phyloP scores from a whole-genome alignment of 2,329 filamentous ascomycete genomes.

The Monilinia vaccinii-corymbosi region DNA sequence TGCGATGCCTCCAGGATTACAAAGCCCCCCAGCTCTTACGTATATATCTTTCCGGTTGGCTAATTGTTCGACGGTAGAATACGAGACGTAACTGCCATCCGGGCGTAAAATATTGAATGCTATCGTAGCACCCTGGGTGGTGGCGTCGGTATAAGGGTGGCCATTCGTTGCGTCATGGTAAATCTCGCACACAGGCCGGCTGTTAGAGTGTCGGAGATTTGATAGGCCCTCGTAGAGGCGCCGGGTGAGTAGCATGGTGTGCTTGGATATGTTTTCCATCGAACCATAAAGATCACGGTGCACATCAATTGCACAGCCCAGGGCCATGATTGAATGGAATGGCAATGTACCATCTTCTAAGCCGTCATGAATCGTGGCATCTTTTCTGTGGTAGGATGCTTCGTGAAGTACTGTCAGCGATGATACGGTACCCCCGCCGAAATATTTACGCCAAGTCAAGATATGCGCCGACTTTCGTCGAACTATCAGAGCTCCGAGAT shows the following conservation, averaged over 20 bases:
- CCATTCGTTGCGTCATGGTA: conserved; percentile 30
- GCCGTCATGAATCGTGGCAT: conserved; percentile 61
- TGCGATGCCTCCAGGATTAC: conserved; percentile 82
- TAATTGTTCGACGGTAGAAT: conserved; percentile 77
- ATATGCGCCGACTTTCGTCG: conserved; percentile 56
- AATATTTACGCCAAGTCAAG: conserved; percentile 64
- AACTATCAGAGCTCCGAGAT: conserved; percentile 77
- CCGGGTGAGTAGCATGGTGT: conserved; percentile 57
- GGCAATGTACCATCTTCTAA: conserved; percentile 88
- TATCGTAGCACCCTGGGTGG: conserved; percentile 57
- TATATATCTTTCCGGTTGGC: conserved; percentile 73
- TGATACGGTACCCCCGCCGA: conserved; percentile 89
- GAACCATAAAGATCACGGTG: conserved; percentile 62
- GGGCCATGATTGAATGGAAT: conserved; percentile 78
- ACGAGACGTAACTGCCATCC: conserved; percentile 64
- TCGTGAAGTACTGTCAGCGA: conserved; percentile 69
- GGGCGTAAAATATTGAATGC: conserved; percentile 72
- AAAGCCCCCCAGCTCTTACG: conserved; percentile 77
- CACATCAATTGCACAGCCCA: conserved; percentile 62
- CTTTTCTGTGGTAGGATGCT: conserved; percentile 75
- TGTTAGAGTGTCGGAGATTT: conserved; percentile 57
- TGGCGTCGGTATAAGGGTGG: conserved; percentile 19
- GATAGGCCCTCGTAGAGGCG: conserved; percentile 50
- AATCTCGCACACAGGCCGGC: conserved; percentile 22
- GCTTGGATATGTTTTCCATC: conserved; percentile 58